Conservation (phyloP, 129 eudicot species). For the Centella asiatica region DNA sequence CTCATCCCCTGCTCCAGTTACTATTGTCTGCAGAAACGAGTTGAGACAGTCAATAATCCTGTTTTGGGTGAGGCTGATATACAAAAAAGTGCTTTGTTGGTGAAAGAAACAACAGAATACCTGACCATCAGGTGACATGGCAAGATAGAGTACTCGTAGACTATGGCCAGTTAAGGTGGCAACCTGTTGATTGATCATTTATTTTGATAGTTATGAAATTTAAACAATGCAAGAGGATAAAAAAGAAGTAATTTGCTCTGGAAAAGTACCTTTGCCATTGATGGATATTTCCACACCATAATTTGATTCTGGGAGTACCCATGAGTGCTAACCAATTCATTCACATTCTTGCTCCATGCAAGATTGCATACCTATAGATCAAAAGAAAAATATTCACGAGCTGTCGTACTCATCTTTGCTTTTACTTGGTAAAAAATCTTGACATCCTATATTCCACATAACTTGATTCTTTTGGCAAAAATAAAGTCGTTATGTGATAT, state of each 20-base stretch:
- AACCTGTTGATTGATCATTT: slow-evolving; percentile 35
- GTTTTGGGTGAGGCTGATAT: background rate
- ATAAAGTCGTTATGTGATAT: no score
- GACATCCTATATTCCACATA: no score
- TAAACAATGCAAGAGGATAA: background rate
- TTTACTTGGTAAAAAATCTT: no score
- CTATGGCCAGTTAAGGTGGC: slow-evolving; percentile 93
- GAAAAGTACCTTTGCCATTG: slow-evolving; percentile 63
- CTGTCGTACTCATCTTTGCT: background rate
- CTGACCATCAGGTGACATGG: slow-evolving; percentile 98
- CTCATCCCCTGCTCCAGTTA: slow-evolving; percentile 97
- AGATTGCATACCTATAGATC: slow-evolving; percentile 70
- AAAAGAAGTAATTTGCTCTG: background rate
- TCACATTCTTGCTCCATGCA: slow-evolving; percentile 95
- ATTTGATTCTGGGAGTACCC: slow-evolving; percentile 96
- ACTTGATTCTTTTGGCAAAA: no score
- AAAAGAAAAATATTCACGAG: background rate
- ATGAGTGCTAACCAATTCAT: slow-evolving; percentile 93
- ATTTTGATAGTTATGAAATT: background rate
- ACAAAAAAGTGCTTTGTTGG: background rate
- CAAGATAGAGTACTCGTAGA: slow-evolving; percentile 80
- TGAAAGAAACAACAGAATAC: slow-evolving; percentile 15
- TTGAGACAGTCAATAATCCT: background rate
- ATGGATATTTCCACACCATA: slow-evolving; percentile 98
- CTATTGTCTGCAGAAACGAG: slow-evolving; percentile 50